A percentile compares a stretch with the other conserved stretches of the same genome.
These are phyloP conservation scores for Fusarium agapanthi DNA, from an alignment of 2,329 filamentous ascomycete species.

Conservation along the genomic window DNA sequence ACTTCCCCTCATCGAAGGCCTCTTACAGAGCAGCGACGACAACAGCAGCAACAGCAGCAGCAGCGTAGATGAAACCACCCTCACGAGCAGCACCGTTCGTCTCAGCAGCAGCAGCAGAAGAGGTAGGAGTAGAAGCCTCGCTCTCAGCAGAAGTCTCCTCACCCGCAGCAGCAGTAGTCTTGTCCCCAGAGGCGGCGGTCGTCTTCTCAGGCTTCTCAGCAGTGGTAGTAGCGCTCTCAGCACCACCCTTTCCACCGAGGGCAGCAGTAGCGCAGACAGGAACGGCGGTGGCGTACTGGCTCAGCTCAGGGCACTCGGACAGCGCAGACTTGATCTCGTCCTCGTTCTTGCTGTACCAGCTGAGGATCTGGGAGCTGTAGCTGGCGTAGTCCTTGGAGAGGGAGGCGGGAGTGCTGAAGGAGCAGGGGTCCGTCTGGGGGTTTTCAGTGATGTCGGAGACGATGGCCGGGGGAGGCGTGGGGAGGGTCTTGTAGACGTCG, in stretches of 20 bases:
- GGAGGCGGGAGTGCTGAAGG: slow-evolving; percentile 43
- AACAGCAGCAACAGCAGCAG: slow-evolving; percentile 44
- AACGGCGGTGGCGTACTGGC: slow-evolving; percentile 27
- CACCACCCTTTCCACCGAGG: neutral
- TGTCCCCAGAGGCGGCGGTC: neutral
- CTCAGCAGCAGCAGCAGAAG: neutral
- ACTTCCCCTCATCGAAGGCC: neutral
- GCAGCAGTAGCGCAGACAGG: slow-evolving; percentile 37
- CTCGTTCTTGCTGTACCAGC: slow-evolving; percentile 45
- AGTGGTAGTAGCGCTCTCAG: neutral
- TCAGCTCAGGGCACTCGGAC: slow-evolving; percentile 40
- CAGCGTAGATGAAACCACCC: slow-evolving; percentile 43
- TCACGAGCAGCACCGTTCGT: slow-evolving; percentile 39
- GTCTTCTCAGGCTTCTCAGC: slow-evolving; percentile 14
- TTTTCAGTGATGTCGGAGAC: slow-evolving; percentile 35
- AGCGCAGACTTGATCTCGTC: slow-evolving; percentile 40
- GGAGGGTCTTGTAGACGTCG: slow-evolving; percentile 38
- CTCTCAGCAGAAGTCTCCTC: neutral
- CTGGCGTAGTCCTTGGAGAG: slow-evolving; percentile 44
- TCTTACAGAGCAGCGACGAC: slow-evolving; percentile 44
- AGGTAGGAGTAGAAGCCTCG: neutral
- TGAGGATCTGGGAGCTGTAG: slow-evolving; percentile 44
- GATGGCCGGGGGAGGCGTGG: slow-evolving; percentile 46
- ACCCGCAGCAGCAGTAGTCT: neutral
- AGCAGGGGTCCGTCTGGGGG: slow-evolving; percentile 46